Evolutionary conservation across 257 asterid genomes (phyloP).

Genomic region (Lithospermum erythrorhizon): DNA sequence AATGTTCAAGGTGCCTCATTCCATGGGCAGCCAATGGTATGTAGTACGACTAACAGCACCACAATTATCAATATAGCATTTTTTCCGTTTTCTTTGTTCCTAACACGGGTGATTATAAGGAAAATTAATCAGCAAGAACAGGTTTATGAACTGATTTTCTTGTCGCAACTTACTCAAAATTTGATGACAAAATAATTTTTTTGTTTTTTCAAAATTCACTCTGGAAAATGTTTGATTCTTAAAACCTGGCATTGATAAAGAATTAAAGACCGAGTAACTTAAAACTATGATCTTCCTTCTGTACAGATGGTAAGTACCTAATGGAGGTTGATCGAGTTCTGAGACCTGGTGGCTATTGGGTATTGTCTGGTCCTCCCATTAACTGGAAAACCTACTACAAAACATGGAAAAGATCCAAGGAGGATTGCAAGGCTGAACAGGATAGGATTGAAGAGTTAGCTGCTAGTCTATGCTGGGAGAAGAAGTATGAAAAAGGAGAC

Average conservation of each 20-base stretch:
- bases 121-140: not conserved
- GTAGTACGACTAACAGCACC: slow-evolving; percentile 8
- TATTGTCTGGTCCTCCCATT: slow-evolving; percentile 92
- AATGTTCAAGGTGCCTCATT: slow-evolving; percentile 89
- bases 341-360: slow-evolving; percentile 94
- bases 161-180: too few species aligned
- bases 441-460: slow-evolving; percentile 65
- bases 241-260: too few species aligned
- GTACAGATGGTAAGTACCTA: slow-evolving; percentile 65
- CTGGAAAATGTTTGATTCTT: not conserved
- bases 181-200: too few species aligned
- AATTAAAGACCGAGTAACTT: slow-evolving; percentile 1
- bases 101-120: not conserved
- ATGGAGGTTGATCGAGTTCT: slow-evolving; percentile 91
- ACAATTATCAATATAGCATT: slow-evolving; percentile 1
- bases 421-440: slow-evolving; percentile 74
- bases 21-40: slow-evolving; percentile 80
- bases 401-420: slow-evolving; percentile 81
- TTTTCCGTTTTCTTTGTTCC: not conserved
- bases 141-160: not conserved
- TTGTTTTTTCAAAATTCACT: not conserved
- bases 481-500: slow-evolving; percentile 88
- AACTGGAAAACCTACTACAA: slow-evolving; percentile 77
- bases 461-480: slow-evolving; percentile 91
- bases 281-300: slow-evolving; percentile 1